Evolutionary conservation across 192 early-diverging fungal species (phyloP).

Genomic region (Coemansia sp.): DNA sequence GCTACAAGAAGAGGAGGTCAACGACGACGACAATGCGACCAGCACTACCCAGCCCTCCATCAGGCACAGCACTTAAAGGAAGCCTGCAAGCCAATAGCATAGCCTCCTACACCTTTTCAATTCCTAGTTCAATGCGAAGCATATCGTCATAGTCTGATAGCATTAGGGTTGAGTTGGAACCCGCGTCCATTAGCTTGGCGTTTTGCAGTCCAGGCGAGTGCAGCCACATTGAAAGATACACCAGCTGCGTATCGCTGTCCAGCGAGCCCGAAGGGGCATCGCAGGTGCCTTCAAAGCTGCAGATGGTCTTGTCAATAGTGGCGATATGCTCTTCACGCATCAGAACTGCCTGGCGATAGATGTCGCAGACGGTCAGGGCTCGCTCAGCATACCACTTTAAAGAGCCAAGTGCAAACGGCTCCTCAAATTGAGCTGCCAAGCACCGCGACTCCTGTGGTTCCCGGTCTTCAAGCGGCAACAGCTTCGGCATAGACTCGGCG

Average conservation of each 20-base stretch:
- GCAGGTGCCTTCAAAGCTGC: conserved; percentile 9
- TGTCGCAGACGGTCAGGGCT: conserved; percentile 1
- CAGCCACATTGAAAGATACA: conserved; percentile 25
- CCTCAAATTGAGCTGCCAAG: neutral
- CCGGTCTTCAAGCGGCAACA: neutral
- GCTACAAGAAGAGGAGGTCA: conserved; percentile 31
- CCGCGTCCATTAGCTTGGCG: conserved; percentile 5
- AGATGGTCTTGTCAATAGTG: conserved; percentile 10
- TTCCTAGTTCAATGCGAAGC: conserved; percentile 12
- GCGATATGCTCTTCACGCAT: conserved; percentile 20
- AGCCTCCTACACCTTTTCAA: conserved; percentile 3
- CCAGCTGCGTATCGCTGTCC: conserved; percentile 37
- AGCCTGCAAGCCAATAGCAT: no score
- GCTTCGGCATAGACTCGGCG: conserved; percentile 11
- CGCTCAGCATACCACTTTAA: conserved; percentile 19
- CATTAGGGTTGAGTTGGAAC: conserved; percentile 12
- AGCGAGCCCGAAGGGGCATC: conserved; percentile 6
- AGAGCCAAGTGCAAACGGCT: conserved; percentile 13
- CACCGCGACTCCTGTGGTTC: neutral
- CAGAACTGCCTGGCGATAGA: conserved; percentile 9
- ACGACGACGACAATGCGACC: conserved; percentile 2
- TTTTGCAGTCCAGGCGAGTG: conserved; percentile 33
- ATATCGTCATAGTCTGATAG: conserved; percentile 31
- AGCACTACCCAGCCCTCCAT: neutral
- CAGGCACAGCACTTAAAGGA: neutral